Base-by-base conservation (phyloP, 768 basidiomycete species). In the Trametes elegans region DNA sequence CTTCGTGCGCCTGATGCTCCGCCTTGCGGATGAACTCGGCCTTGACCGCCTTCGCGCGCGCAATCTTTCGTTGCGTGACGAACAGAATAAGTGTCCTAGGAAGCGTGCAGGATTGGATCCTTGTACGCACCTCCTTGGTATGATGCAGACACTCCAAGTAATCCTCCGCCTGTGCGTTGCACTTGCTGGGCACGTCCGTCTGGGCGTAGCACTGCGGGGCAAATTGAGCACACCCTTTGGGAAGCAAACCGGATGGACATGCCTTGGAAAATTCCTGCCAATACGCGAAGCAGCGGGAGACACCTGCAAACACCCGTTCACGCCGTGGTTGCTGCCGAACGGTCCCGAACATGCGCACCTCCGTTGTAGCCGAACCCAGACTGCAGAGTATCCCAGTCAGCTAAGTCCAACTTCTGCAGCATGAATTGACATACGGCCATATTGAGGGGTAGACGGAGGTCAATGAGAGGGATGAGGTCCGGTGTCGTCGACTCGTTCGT, bases 101-200 rank as follows among this genome's bases (percentile, higher is more conserved):
- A n/a, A n/a, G n/a, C n/a, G n/a, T n/a, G 5, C 1, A n/a, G 28
- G 40, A 50, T 39, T n/a, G 16, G 11, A 24, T n/a, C 3, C 16
- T n/a, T n/a, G 16, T 34, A 66, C 82, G 66, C 60, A 93, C 95
- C 84, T 93, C 92, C 72, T 94, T 88, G 24, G 81, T 83, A 66
- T 87, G 84, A 69, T 96, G 93, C 53, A 98, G 73, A 70, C 95
- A 97, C 69, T 95, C 93, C 51, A 95, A 67, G 73, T 98, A 98
- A 71, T 96, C 94, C 59, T 88, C 88, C 46, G 81, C 82, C 57
- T 83, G 84, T 14, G 79, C 71, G 14, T 77, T 76, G 70, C 95
- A 98, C 64, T 88, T 76, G 44, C 71, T 70, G 0, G 94, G 93
- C 41, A 75, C 75, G 64, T 93, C 89, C 34, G 93, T 81, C 54